Evolutionary conservation across 495 filamentous ascomycete genomes (phyloP).

Genomic region (Penicillium malachiteum): DNA sequence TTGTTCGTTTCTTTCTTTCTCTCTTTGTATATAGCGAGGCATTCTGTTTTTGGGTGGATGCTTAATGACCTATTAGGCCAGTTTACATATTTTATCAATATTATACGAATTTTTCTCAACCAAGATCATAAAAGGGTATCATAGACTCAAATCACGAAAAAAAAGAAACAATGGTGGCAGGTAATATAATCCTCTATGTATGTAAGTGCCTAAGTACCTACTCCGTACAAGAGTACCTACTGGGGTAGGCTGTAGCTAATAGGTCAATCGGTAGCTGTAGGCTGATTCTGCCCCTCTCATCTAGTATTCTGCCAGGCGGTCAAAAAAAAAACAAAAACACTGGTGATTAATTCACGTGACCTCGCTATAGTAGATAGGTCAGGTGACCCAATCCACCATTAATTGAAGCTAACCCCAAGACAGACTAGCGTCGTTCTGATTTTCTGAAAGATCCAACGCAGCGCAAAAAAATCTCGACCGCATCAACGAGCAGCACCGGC

Average conservation of each 20-base stretch:
- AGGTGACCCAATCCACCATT: conserved; percentile 29
- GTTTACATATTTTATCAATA: conserved; percentile 1
- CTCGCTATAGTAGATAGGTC: conserved; percentile 22
- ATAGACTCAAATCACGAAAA: too few relatives aligned
- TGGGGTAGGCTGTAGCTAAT: too few relatives aligned
- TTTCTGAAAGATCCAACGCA: conserved; percentile 47
- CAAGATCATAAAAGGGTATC: too few relatives aligned
- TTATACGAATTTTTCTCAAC: not conserved
- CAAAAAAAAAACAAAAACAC: too few relatives aligned
- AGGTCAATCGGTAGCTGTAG: not conserved
- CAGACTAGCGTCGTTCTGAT: conserved; percentile 42
- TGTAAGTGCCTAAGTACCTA: too few relatives aligned
- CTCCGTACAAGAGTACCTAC: too few relatives aligned
- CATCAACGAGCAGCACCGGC: conserved; percentile 45
- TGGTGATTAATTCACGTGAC: conserved; percentile 35
- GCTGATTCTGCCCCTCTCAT: not conserved
- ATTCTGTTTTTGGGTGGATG: conserved; percentile 6
- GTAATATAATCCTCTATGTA: not conserved
- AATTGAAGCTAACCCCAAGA: conserved; percentile 22
- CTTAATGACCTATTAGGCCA: conserved; percentile 3
- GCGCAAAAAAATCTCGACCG: conserved; percentile 48
- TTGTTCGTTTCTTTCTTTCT: conserved; percentile 10
- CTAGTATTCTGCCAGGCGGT: conserved; percentile 25
- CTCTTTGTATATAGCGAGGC: conserved; percentile 13
- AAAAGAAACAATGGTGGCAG: too few relatives aligned